A percentile compares a stretch with the other conserved stretches of the same genome.
Evolutionary conservation across 305 asterid genomes (phyloP).

Genomic region (Ilex paraguariensis): DNA sequence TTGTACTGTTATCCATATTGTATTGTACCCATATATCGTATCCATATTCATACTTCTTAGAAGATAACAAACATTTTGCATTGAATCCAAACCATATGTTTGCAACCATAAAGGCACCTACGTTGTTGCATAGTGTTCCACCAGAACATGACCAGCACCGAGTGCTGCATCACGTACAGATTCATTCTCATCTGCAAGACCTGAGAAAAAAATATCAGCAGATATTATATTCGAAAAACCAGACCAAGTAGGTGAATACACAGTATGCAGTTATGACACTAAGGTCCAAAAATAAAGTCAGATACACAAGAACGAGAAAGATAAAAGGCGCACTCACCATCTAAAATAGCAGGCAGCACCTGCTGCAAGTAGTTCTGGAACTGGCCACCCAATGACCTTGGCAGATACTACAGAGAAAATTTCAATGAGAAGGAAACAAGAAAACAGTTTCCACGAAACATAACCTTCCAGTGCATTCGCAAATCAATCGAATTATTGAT

Average conservation of each 20-base stretch:
- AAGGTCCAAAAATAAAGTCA: neutral
- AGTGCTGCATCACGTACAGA: slow-evolving; percentile 99
- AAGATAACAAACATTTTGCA: too few species aligned
- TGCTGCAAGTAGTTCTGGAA: slow-evolving; percentile 98
- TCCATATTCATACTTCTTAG: too few species aligned
- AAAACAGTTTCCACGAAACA: slow-evolving; percentile 11
- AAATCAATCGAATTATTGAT: slow-evolving; percentile 6
- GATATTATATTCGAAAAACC: neutral
- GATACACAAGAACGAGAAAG: slow-evolving; percentile 8
- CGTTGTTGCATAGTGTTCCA: slow-evolving; percentile 98
- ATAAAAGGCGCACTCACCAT: slow-evolving; percentile 43
- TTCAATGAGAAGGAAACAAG: slow-evolving; percentile 6
- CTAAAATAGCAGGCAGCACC: slow-evolving; percentile 93
- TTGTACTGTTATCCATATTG: too few species aligned
- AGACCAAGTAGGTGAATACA: neutral
- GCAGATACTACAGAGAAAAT: slow-evolving; percentile 68
- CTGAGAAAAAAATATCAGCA: slow-evolving; percentile 32
- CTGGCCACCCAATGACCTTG: slow-evolving; percentile 91
- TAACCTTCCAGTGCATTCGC: neutral
- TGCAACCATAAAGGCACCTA: slow-evolving; percentile 32
- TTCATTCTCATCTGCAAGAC: slow-evolving; percentile 99
- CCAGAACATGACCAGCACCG: slow-evolving; percentile 98
- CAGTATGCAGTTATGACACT: neutral
- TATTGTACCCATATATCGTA: too few species aligned
- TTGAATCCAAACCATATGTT: neutral